phyloP scores from a whole-genome alignment of 805 yeast species.

The Teunomyces cretensis region DNA sequence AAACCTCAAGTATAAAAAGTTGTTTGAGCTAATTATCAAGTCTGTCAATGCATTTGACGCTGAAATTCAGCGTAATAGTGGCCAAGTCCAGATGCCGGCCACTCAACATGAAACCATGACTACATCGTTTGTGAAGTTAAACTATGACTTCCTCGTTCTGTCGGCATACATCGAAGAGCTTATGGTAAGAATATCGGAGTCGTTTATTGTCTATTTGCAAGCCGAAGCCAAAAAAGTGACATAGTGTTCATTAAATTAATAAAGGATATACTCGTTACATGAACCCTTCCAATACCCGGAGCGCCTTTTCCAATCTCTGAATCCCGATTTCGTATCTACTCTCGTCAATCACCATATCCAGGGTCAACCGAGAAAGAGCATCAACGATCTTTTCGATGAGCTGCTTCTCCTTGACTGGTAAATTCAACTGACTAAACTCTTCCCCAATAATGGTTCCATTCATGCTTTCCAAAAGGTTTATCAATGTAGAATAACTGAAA shows the following conservation, averaged over 20 bases:
- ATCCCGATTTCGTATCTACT: conserved; percentile 79
- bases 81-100: conserved; percentile 9
- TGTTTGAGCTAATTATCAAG: conserved; percentile 38
- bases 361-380: conserved; percentile 78
- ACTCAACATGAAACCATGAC: conserved; percentile 1
- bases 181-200: conserved; percentile 30
- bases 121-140: conserved; percentile 28
- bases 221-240: conserved; percentile 2
- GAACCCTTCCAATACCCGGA: conserved; percentile 83
- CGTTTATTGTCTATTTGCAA: conserved; percentile 21
- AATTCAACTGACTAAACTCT: conserved; percentile 70
- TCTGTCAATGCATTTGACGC: conserved; percentile 21
- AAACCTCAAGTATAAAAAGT: conserved; percentile 36
- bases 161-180: conserved; percentile 25
- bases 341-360: conserved; percentile 87
- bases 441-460: conserved; percentile 64
- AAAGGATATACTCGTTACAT: conserved; percentile 17
- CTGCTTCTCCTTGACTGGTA: conserved; percentile 74
- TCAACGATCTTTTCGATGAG: conserved; percentile 84
- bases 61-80: conserved; percentile 8
- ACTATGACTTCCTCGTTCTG: conserved; percentile 38
- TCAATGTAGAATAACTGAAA: conserved; percentile 45
- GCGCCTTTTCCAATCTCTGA: conserved; percentile 74
- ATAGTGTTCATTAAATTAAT: not conserved
- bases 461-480: conserved; percentile 53